Base-by-base conservation (phyloP, 345 rosid species). In the Leavenworthia alabamica region DNA sequence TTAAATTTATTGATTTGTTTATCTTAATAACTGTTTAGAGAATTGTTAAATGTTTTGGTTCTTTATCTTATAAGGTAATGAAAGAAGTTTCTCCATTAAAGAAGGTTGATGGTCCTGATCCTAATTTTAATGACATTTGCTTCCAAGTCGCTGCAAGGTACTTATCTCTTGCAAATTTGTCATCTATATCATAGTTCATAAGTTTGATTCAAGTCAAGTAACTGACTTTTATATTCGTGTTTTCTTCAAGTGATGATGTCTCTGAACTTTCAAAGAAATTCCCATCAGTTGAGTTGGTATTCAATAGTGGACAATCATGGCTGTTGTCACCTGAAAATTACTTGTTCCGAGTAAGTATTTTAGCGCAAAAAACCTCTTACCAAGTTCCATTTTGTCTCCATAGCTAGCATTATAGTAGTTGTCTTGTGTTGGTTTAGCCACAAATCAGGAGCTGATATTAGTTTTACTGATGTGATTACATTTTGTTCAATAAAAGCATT, bases 251-350 rank as follows among this genome's bases (percentile, higher is more conserved):
- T 52, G 80, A 81, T 37, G 83, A 82, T 53, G 71, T 67, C 60
- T 74, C 81, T 2, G 70, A 78, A 72, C 86, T 85, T 71, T 61
- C 86, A 20, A 73, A 77, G 33, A 51, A 59, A 51, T 93, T 89
- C 71, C 96, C 99, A 63, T 32, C 77, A 4, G 85, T 89, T 9
- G 96, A 89, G 58, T 72, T 93, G 85, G 73, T 76, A 9, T 89
- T 89, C 68, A 82, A 75, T 43, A 79, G 81, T 66, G 81, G 83
- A 40, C 83, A 93, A 63, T 85, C 88, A 60, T 67, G 83, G 72
- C 65, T 75, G 15, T 71, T 93, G 35, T 80, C 97, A 2, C 96
- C 99, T 50, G 99, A 93, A 78, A 93, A 93, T 71, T 93, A 93
- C 75, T 67, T 93, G 65, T 93, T 89, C 62, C 82, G 80, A 53